phyloP scores from a whole-genome alignment of 176 grass and related monocot species.

The Themeda triandra region DNA sequence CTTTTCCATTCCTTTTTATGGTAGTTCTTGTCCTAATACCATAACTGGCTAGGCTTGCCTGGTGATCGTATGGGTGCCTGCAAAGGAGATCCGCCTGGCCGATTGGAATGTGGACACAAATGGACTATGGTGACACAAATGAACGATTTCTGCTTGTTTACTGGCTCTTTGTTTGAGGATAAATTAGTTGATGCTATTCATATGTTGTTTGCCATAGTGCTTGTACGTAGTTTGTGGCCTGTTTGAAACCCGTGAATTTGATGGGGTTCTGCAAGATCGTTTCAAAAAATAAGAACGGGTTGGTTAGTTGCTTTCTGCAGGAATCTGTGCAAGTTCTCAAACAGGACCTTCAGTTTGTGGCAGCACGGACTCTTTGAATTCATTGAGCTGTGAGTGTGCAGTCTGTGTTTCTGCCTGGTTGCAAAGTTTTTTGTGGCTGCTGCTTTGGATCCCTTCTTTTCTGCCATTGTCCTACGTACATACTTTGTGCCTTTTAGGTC shows the following conservation, averaged over 20 bases:
- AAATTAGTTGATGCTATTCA: not conserved
- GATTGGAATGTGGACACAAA: slow-evolving; percentile 1
- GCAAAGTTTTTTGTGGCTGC: not conserved
- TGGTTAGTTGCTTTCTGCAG: not conserved
- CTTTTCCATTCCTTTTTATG: slow-evolving; percentile 75
- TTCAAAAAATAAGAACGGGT: not conserved
- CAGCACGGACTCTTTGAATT: too few relatives aligned
- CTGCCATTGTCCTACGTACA: not conserved
- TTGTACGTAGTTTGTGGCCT: not conserved
- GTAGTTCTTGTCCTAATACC: slow-evolving; percentile 41
- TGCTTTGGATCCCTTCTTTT: not conserved
- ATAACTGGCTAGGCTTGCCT: slow-evolving; percentile 51
- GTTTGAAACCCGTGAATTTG: not conserved
- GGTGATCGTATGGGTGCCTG: slow-evolving; percentile 10
- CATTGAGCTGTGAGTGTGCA: not conserved
- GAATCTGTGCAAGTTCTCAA: not conserved
- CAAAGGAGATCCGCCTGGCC: not conserved
- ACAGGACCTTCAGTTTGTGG: not conserved
- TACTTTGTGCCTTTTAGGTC: not conserved
- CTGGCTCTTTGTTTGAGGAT: not conserved
- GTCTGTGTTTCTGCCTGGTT: not conserved
- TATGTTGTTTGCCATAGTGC: not conserved
- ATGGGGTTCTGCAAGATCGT: not conserved
- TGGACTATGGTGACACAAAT: not conserved
- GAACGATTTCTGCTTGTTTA: not conserved